Conservation (phyloP, 306 rosid genomes). For the Acacia crassicarpa region DNA sequence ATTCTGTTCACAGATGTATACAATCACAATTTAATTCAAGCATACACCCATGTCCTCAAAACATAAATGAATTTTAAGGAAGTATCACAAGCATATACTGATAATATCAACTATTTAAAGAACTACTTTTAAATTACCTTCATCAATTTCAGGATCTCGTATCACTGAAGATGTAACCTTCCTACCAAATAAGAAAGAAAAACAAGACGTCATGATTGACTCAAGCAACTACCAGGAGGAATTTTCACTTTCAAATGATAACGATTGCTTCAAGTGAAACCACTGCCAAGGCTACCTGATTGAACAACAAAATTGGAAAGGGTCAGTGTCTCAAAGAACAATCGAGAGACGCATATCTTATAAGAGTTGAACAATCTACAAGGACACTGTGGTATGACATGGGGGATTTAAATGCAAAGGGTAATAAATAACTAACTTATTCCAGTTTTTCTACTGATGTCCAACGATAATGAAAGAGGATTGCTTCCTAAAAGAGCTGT, state of each 20-base stretch:
- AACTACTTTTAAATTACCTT: slow-evolving; percentile 50
- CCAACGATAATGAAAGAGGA: slow-evolving; percentile 1
- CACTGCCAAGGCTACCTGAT: slow-evolving; percentile 46
- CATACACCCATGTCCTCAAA: background rate
- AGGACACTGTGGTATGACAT: slow-evolving; percentile 5
- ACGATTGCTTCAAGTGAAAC: slow-evolving; percentile 34
- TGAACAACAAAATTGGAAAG: slow-evolving; percentile 33
- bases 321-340: slow-evolving; percentile 27
- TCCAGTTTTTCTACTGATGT: background rate
- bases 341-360: background rate
- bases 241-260: slow-evolving; percentile 25
- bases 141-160: slow-evolving; percentile 37
- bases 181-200: slow-evolving; percentile 53
- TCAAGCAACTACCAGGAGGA: slow-evolving; percentile 11
- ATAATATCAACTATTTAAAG: background rate
- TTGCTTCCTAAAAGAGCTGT: background rate
- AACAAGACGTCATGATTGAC: slow-evolving; percentile 72
- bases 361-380: slow-evolving; percentile 10
- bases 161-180: slow-evolving; percentile 31
- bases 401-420: background rate
- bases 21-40: slow-evolving; percentile 22
- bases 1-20: slow-evolving; percentile 39
- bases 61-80: background rate
- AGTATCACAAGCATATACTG: background rate
- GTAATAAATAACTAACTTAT: background rate